These are phyloP conservation scores for Candida schatavii DNA, from an alignment of 805 yeast genomes.

Conservation along the genomic window DNA sequence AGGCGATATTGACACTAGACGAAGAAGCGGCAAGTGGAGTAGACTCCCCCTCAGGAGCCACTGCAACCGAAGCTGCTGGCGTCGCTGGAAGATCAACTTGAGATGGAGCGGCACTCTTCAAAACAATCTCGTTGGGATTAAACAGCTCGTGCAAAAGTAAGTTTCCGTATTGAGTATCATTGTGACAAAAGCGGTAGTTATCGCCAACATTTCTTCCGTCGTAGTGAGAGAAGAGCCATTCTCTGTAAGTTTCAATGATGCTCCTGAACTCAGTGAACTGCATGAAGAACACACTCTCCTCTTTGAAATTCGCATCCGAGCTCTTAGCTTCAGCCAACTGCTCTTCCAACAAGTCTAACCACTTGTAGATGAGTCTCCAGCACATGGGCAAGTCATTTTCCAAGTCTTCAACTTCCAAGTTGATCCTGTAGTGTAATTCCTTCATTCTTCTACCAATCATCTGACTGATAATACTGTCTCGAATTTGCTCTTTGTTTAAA, in stretches of 20 bases:
- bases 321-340: conserved; percentile 40
- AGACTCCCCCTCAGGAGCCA: background rate
- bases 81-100: background rate
- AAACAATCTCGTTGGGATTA: conserved; percentile 46
- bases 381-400: conserved; percentile 55
- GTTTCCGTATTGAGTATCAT: conserved; percentile 96
- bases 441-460: conserved; percentile 96
- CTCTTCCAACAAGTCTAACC: conserved; percentile 51
- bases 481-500: conserved; percentile 66
- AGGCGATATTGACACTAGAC: background rate
- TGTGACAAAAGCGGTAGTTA: conserved; percentile 81
- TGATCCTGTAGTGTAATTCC: conserved; percentile 82
- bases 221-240: conserved; percentile 59
- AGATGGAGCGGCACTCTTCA: conserved; percentile 1
- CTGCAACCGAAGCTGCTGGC: background rate
- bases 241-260: conserved; percentile 50
- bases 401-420: conserved; percentile 55
- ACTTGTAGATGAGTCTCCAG: conserved; percentile 69
- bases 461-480: conserved; percentile 71
- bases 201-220: conserved; percentile 41
- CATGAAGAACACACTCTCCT: conserved; percentile 39
- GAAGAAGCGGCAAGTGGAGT: background rate
- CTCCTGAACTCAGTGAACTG: conserved; percentile 50
- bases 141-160: conserved; percentile 58
- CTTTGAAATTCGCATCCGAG: conserved; percentile 12